Conservation (phyloP, 345 rosid genomes). For the Eucalyptus albens region DNA sequence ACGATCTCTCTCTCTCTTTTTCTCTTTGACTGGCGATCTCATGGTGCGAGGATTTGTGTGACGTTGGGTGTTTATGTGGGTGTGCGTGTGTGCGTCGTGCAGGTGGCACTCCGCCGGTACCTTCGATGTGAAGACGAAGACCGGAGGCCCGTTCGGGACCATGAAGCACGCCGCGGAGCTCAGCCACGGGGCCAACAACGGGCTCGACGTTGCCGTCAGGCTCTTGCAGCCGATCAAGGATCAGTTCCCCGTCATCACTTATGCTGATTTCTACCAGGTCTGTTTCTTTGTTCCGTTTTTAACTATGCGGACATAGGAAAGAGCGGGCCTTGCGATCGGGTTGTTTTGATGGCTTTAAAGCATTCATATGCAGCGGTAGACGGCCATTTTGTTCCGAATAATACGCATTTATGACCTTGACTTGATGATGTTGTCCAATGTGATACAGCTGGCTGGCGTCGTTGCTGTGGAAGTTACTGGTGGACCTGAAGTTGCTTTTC, state of each 20-base stretch:
- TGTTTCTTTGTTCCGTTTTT: neutral
- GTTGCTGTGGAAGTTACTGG: conserved; percentile 86
- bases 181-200: conserved; percentile 27
- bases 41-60: neutral
- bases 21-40: neutral
- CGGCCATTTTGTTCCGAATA: neutral
- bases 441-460: conserved; percentile 73
- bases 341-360: neutral
- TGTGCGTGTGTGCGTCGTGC: neutral
- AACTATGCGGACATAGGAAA: neutral
- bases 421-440: neutral
- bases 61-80: neutral
- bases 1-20: neutral
- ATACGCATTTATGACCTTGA: neutral
- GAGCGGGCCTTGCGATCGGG: neutral
- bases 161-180: conserved; percentile 15
- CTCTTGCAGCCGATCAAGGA: conserved; percentile 75
- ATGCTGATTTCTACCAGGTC: conserved; percentile 85
- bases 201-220: conserved; percentile 42
- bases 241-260: conserved; percentile 56
- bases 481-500: conserved; percentile 94
- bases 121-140: conserved; percentile 19
- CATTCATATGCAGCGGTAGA: neutral
- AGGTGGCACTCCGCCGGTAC: conserved; percentile 56
- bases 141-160: conserved; percentile 39